A percentile compares a stretch with the other conserved stretches of the same genome.
These are phyloP conservation scores for Coemansia sp. DNA, from an alignment of 192 early-diverging fungal species.

Conservation along the genomic window DNA sequence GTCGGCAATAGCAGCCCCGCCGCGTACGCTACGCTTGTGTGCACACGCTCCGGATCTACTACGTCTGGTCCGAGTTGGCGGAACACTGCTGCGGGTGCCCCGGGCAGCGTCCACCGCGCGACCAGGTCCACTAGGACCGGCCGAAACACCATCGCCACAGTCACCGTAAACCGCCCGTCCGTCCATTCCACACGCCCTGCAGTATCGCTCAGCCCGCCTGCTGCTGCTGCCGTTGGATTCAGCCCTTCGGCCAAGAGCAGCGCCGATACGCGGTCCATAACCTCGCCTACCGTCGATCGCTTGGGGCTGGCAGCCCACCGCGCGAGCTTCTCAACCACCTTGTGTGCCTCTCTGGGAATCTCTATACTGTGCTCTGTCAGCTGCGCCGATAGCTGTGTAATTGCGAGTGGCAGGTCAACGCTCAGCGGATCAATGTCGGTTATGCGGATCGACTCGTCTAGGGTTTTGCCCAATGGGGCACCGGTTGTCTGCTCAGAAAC, in stretches of 20 bases:
- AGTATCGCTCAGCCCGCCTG: not conserved
- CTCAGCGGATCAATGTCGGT: conserved; percentile 41
- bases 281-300: not conserved
- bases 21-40: conserved; percentile 50
- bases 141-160: conserved; percentile 53
- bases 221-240: not conserved
- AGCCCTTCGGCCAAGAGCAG: conserved; percentile 36
- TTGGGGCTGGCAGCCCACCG: conserved; percentile 24
- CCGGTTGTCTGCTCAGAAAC: conserved; percentile 4
- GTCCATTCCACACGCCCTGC: conserved; percentile 11
- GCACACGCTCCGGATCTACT: conserved; percentile 26
- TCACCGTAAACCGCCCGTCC: conserved; percentile 33
- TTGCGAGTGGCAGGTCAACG: conserved; percentile 40
- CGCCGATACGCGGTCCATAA: conserved; percentile 26
- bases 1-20: conserved; percentile 62
- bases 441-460: conserved; percentile 19
- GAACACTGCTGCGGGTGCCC: conserved; percentile 36
- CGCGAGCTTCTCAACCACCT: conserved; percentile 8
- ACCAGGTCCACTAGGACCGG: conserved; percentile 80
- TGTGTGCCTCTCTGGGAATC: conserved; percentile 1
- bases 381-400: conserved; percentile 5
- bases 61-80: conserved; percentile 7
- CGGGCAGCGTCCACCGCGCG: conserved; percentile 67
- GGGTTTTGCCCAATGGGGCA: not conserved
- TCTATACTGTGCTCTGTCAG: not conserved